Base-by-base conservation (phyloP, 2,329 filamentous ascomycete species). In the Colletotrichum horii region DNA sequence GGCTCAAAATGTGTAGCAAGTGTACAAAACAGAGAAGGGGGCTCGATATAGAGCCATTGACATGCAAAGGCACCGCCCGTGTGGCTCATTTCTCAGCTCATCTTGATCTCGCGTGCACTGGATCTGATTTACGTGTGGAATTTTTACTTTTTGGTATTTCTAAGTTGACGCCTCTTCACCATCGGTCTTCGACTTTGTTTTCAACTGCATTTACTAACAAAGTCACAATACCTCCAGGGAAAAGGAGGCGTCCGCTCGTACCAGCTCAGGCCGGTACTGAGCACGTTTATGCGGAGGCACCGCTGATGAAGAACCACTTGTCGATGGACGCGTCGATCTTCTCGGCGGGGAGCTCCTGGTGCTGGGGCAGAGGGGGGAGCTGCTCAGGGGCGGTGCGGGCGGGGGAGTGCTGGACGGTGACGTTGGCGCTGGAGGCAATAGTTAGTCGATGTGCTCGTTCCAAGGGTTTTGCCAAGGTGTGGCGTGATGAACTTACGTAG, bases 231-330 rank as follows among this genome's bases (percentile, higher is more conserved):
- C 8, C 12, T 58, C 55, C 14, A 26, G 19, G 67, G 32, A 32
- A 9, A 32, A n/a, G 26, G 24, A 62, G 34, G 43, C 56, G 68
- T 52, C 43, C 48, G 26, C 62, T 38, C 14, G 16, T 52, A 65
- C 34, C 30, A 65, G 60, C n/a, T 62, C 64, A 52, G 14, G 43
- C 56, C 69, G 43, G 43, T 26, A 64, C 19, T 22, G 43, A 30
- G 19, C 19, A 28, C 55, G 64, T 81, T 89, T 94, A 96, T 82
- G 94, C 90, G 81, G 96, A 95, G 84, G 97, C 97, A 87, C 97
- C 97, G 86, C 96, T 98, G 88, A 99, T 99, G 93, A 98, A 99
- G 94, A 99, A 99, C 97, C 97, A 99, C 93, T 99, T 99, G 93
- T 99, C 97, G 84, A 98, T 98, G 87, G 94, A 97, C 85, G 93